Evolutionary conservation across 2,329 filamentous ascomycete species (phyloP).

Genomic region (Diaporthe nobilis): DNA sequence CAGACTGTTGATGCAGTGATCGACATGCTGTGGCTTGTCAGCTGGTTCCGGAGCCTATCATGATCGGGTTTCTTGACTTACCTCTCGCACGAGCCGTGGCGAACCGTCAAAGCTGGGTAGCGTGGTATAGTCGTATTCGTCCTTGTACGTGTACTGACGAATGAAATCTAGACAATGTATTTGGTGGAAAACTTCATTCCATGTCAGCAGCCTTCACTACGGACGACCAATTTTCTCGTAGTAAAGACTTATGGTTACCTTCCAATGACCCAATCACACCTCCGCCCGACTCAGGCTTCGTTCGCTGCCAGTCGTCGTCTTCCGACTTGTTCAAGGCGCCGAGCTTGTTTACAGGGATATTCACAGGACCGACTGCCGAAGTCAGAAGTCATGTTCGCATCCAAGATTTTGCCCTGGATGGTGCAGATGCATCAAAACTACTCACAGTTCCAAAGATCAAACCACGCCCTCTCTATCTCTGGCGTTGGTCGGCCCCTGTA

Average conservation of each 20-base stretch:
- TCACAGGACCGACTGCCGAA: not conserved
- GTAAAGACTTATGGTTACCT: not conserved
- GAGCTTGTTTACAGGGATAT: not conserved
- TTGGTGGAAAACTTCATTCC: not conserved
- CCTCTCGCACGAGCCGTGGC: not conserved
- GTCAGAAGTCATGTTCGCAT: not conserved
- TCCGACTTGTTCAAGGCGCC: constrained; percentile 1
- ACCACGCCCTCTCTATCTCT: not conserved
- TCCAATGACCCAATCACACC: not conserved
- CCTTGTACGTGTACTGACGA: not conserved
- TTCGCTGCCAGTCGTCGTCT: not conserved
- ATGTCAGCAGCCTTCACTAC: not conserved
- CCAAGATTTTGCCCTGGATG: not conserved
- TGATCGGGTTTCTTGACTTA: not conserved
- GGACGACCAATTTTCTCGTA: not conserved
- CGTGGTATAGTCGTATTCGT: not conserved
- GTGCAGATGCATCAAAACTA: not conserved
- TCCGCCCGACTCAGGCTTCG: not conserved
- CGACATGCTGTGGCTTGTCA: not conserved
- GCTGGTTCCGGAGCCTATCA: not conserved
- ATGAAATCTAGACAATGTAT: not conserved
- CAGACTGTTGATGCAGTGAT: constrained; percentile 2
- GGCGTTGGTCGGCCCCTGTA: not conserved
- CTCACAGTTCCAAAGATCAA: not conserved
- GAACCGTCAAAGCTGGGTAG: not conserved